Percentiles rank a stretch among this genome's conserved stretches.
Evolutionary conservation across 2,329 filamentous ascomycete genomes (phyloP).

Genomic region (Xylaria sp.): DNA sequence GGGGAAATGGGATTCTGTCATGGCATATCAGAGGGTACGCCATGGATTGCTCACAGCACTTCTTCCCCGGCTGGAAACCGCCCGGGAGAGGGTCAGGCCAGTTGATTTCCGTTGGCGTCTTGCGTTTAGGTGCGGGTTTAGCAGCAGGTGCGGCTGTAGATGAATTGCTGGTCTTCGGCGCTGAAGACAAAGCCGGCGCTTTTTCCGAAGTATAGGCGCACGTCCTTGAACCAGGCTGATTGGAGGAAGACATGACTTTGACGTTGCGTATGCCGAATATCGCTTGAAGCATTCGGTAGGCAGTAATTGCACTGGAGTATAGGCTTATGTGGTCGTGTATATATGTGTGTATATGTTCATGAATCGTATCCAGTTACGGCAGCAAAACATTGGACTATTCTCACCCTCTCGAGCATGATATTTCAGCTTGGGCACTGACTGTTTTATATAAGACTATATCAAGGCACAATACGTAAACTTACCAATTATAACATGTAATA

Average conservation of each 20-base stretch:
- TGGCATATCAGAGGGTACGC: neutral
- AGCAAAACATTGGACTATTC: neutral
- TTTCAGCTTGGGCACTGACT: neutral
- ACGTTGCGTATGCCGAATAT: slow-evolving; percentile 6
- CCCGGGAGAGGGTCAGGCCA: slow-evolving; percentile 46
- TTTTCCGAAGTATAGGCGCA: slow-evolving; percentile 19
- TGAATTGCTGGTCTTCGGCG: slow-evolving; percentile 22
- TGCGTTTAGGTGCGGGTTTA: slow-evolving; percentile 33
- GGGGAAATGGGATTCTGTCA: neutral
- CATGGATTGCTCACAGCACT: slow-evolving; percentile 32
- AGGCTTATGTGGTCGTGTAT: neutral
- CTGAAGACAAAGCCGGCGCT: slow-evolving; percentile 13
- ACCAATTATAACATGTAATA: slow-evolving; percentile 6
- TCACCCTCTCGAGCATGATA: neutral
- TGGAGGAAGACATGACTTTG: slow-evolving; percentile 21
- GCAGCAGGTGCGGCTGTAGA: slow-evolving; percentile 25
- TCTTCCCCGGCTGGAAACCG: slow-evolving; percentile 47
- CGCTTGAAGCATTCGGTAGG: slow-evolving; percentile 20
- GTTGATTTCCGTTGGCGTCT: slow-evolving; percentile 39
- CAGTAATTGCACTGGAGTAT: neutral
- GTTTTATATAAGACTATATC: neutral
- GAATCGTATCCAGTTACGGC: neutral
- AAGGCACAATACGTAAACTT: neutral
- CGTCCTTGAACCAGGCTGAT: slow-evolving; percentile 6
- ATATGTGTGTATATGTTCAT: neutral